A percentile compares a stretch with the other conserved stretches of the same genome.
Evolutionary conservation across 805 yeast species (phyloP).

Genomic region (Saccharomycopsis fibuligera): DNA sequence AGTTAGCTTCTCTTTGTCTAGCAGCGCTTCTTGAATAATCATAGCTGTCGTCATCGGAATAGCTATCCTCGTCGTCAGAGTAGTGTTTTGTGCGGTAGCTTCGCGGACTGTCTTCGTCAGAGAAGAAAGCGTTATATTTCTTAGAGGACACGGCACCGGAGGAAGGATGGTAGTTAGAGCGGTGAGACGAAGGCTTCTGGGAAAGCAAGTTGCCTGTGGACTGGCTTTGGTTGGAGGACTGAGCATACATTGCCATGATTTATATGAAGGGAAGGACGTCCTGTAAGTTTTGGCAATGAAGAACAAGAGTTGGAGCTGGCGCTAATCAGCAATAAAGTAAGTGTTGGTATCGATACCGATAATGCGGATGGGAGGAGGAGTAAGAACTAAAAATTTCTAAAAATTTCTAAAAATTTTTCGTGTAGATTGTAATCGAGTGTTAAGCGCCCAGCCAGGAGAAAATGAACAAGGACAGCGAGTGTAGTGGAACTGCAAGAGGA

Average conservation of each 20-base stretch:
- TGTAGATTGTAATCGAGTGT: too few relatives aligned
- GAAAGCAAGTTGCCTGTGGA: slow-evolving; percentile 1
- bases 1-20: slow-evolving; percentile 1
- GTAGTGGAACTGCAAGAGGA: too few relatives aligned
- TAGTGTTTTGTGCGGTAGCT: slow-evolving; percentile 17
- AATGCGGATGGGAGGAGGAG: too few relatives aligned
- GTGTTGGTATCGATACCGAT: too few relatives aligned
- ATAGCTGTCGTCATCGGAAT: slow-evolving; percentile 3
- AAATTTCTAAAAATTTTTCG: too few relatives aligned
- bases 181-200: background rate
- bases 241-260: background rate
- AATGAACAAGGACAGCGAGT: too few relatives aligned
- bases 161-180: slow-evolving; percentile 5
- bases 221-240: background rate
- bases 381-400: too few relatives aligned
- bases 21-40: slow-evolving; percentile 4
- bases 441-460: too few relatives aligned
- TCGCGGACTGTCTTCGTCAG: slow-evolving; percentile 20
- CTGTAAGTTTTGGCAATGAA: too few relatives aligned
- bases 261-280: too few relatives aligned
- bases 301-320: too few relatives aligned
- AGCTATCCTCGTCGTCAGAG: slow-evolving; percentile 19
- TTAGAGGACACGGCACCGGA: slow-evolving; percentile 2
- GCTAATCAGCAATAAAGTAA: too few relatives aligned
- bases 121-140: slow-evolving; percentile 19